Conservation (phyloP, 208 protist species). For the Trypanosoma vivax region DNA sequence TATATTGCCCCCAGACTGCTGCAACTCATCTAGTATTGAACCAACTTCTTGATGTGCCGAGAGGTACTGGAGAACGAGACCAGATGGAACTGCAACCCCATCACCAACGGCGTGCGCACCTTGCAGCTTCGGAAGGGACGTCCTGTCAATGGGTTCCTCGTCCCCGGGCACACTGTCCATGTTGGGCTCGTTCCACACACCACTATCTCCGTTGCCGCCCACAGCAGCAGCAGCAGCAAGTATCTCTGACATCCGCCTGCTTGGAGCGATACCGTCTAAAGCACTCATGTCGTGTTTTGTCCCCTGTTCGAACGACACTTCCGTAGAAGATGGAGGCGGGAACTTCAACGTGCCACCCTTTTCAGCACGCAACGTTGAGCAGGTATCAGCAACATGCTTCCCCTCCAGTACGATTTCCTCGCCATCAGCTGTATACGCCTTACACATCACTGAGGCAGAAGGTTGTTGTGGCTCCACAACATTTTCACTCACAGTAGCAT, state of each 20-base stretch:
- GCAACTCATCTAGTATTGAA: constrained; percentile 72
- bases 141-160: constrained; percentile 57
- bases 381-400: no score
- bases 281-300: not conserved
- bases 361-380: no score
- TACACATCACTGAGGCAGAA: no score
- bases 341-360: no score
- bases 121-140: constrained; percentile 46
- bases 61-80: constrained; percentile 80
- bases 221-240: not conserved
- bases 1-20: constrained; percentile 55
- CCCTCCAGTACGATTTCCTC: not conserved
- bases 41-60: constrained; percentile 67
- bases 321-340: no score
- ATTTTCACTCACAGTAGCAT: not conserved
- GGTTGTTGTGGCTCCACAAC: no score
- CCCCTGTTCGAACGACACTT: no score
- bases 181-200: constrained; percentile 62
- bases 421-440: not conserved
- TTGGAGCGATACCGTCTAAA: not conserved
- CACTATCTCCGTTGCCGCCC: constrained; percentile 5
- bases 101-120: constrained; percentile 26
- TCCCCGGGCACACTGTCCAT: constrained; percentile 41
- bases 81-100: constrained; percentile 61
- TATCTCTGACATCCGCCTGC: not conserved